Conservation (phyloP, 2,329 filamentous ascomycete genomes). For the Pseudogymnoascus sp. region DNA sequence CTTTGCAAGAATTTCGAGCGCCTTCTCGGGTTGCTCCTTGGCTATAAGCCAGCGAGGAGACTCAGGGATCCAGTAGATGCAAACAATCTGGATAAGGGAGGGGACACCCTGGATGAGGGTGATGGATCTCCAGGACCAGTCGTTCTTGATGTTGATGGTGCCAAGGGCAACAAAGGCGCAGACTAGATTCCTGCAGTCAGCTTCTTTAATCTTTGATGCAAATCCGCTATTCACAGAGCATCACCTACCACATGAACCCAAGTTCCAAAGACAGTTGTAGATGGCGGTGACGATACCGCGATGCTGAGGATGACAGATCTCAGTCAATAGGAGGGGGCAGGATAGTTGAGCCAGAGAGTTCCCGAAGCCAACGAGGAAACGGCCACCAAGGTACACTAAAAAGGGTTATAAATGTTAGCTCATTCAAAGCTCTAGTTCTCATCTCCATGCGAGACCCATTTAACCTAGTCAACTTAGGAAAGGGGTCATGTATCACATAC, state of each 20-base stretch:
- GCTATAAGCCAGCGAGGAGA: slow-evolving; percentile 54
- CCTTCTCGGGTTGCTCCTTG: slow-evolving; percentile 45
- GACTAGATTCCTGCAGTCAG: slow-evolving; percentile 37
- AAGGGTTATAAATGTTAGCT: neutral
- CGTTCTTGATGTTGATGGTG: slow-evolving; percentile 48
- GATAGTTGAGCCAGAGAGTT: slow-evolving; percentile 59
- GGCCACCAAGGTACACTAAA: slow-evolving; percentile 52
- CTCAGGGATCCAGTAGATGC: slow-evolving; percentile 57
- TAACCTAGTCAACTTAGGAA: neutral
- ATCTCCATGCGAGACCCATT: too few relatives aligned
- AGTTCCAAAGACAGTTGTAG: slow-evolving; percentile 64
- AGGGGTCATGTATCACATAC: slow-evolving; percentile 24
- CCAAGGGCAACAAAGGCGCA: slow-evolving; percentile 60
- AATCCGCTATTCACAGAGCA: neutral
- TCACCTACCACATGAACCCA: slow-evolving; percentile 40
- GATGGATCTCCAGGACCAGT: slow-evolving; percentile 64
- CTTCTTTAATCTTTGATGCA: neutral
- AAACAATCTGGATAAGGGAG: slow-evolving; percentile 54
- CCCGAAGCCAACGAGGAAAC: slow-evolving; percentile 62
- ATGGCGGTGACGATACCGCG: slow-evolving; percentile 58
- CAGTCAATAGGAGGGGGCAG: slow-evolving; percentile 57
- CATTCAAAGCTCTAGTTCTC: neutral
- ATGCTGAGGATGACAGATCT: slow-evolving; percentile 64
- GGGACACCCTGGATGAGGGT: slow-evolving; percentile 57
- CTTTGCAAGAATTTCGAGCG: slow-evolving; percentile 43